Evolutionary conservation across 1,284 basidiomycete species (phyloP), one percentile per base, ranked within the genome.

Genomic region (Ceratobasidium sp.): DNA sequence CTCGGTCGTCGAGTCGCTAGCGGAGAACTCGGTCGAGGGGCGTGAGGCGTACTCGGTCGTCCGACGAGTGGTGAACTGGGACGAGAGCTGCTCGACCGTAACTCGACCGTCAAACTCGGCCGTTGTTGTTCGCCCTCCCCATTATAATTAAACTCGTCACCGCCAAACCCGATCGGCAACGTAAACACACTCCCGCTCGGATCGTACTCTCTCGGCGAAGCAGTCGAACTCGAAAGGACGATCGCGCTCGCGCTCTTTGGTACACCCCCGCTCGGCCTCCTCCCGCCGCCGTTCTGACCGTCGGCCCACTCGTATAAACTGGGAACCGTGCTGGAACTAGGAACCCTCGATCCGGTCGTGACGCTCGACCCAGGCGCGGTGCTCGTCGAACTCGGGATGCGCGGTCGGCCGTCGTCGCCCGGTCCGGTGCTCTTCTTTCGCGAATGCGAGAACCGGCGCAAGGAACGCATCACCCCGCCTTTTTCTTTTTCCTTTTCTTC

Each of bases 141-240:
- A 6, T 65, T 33, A 33, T 33, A 33, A 33, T 33, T 33, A 33
- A 33, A 33, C 33, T 33, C 33, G 33, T 33, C 23, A 2, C 23
- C 62, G 15, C 52, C 71, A 15, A 74, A 10, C 23, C 56, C 71
- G 15, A 74, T 59, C 44, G 73, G 73, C 2, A 75, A 50, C 7
- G 73, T 75, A 44, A 75, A 75, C 62, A 66, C 73, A 28, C 73
- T 75, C 56, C 59, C 71, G 17, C 71, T 64, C 28, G 73, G 73
- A 38, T 75, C 62, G 23, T 26, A 66, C 38, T 75, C 73, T 33
- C 73, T n/a, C 28, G 42, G 38, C 20, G 17, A 33, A 26, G 26
- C 42, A 7, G 26, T 54, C 3, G 68, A 71, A 4, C 61, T 26
- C 20, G 64, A 62, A 15, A 75, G 33, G 10, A 62, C 73, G 20